Evolutionary conservation across 164 flowering plant species (phyloP).

Genomic region (grape (Vitis vinifera)): DNA sequence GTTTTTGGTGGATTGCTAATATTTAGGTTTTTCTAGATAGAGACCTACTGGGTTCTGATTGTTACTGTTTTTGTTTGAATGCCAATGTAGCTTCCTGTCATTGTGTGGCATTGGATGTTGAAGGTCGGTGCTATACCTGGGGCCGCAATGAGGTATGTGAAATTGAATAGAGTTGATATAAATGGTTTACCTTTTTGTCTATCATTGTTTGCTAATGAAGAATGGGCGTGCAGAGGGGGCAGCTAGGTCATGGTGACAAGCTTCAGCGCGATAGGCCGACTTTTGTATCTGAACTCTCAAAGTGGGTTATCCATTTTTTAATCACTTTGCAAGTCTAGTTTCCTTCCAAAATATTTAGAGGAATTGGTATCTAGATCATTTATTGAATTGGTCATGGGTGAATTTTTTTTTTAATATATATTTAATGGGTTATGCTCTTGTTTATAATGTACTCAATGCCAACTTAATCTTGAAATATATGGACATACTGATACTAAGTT

Average conservation of each 20-base stretch:
- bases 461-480: no score
- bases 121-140: conserved; percentile 98
- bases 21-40: background rate
- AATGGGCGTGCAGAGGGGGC: conserved; percentile 72
- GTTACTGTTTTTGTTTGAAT: conserved; percentile 6
- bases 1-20: background rate
- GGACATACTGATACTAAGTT: no score
- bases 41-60: background rate
- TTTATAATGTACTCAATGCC: no score
- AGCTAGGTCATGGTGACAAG: conserved; percentile 92
- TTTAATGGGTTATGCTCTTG: no score
- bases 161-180: background rate
- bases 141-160: conserved; percentile 82
- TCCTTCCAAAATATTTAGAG: no score
- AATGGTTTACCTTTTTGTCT: background rate
- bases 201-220: background rate
- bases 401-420: no score
- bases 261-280: conserved; percentile 89
- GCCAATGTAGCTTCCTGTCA: conserved; percentile 75
- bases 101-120: conserved; percentile 95
- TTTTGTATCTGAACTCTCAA: conserved; percentile 75
- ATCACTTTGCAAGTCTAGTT: no score
- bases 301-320: conserved; percentile 44
- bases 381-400: no score
- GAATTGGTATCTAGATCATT: no score